Base-by-base conservation (phyloP, 805 yeast species). In the Wickerhamomyces ciferrii region DNA sequence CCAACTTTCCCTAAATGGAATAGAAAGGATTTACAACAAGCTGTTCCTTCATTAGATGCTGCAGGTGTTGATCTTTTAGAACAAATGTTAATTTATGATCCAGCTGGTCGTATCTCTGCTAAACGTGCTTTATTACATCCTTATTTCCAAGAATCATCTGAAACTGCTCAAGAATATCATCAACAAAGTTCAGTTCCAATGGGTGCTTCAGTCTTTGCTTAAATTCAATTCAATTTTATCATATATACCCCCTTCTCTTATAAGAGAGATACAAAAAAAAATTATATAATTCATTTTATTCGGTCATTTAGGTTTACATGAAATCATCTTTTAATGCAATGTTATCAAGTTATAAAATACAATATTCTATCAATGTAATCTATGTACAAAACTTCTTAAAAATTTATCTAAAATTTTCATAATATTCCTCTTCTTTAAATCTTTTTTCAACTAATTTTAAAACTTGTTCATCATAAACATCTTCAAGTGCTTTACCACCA, bases 1-100 rank as follows among this genome's bases (percentile, higher is more conserved):
- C 81, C 92, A 41, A 86, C 96, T 18, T 89, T 91, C 75, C 97
- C 96, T 23, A 88, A 87, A 63, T 89, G 97, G 96, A 66, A 75
- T 39, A 81, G 83, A 59, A 87, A 82, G 66, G 79, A 81, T 56
- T 67, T 94, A 58, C 70, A 79, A n/a, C 77, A 75, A 39, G 75
- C 79, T 43, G 91, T 88, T 29, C 94, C 97, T 1, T 77, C 81
- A 13, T 73, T 94, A 49, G 97, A 91, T 65, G 70, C 75, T 14
- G 83, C 85, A 49, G 99, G 98, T 23, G 77, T 89, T 48, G 94
- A 91, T 60, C 72, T 94, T 51, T 74, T 94, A 55, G 85, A 81
- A 57, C 82, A 81, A 51, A 73, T 94, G 68, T 73, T 94, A 51
- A 82, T 85, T 6, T 94, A 88, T 66, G 99, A 94, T 66, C 99